phyloP scores from a whole-genome alignment of 768 basidiomycete genomes.

The Panaeolus papilionaceus region DNA sequence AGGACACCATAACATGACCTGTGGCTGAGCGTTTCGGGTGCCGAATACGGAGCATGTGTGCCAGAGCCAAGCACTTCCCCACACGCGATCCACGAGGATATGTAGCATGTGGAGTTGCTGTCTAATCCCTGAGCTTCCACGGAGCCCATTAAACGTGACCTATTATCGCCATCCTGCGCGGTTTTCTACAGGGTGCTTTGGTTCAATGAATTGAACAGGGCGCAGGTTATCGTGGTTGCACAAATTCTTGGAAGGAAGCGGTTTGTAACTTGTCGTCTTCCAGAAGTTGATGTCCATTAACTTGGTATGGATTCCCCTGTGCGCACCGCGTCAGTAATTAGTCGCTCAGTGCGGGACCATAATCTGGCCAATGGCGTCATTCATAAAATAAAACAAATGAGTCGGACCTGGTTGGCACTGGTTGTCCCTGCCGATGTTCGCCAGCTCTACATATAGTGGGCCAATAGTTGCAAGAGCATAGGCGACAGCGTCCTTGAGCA shows the following conservation, averaged over 20 bases:
- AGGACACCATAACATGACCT: conserved; percentile 2
- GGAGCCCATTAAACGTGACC: not conserved
- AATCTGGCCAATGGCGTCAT: not conserved
- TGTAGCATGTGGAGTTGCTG: not conserved
- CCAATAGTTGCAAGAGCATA: not conserved
- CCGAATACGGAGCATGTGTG: conserved; percentile 8
- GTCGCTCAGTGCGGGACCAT: not conserved
- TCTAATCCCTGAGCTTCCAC: not conserved
- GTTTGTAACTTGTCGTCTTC: not conserved
- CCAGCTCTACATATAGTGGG: not conserved
- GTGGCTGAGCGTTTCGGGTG: conserved; percentile 12
- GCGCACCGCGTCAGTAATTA: too few relatives aligned
- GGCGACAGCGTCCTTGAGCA: not conserved
- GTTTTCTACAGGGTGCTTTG: not conserved
- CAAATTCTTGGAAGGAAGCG: not conserved
- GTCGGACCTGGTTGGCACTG: not conserved
- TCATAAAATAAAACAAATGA: not conserved
- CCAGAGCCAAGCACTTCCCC: conserved; percentile 2
- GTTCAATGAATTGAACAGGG: too few relatives aligned
- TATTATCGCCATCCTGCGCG: not conserved
- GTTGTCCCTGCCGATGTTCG: not conserved
- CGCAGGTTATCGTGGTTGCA: too few relatives aligned
- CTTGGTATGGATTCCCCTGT: too few relatives aligned
- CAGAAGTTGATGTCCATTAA: not conserved
- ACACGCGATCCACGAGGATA: conserved; percentile 10